Evolutionary conservation across 139 green algal species (phyloP), one percentile per base, ranked within the genome.

Genomic region (Asterochloris erici): DNA sequence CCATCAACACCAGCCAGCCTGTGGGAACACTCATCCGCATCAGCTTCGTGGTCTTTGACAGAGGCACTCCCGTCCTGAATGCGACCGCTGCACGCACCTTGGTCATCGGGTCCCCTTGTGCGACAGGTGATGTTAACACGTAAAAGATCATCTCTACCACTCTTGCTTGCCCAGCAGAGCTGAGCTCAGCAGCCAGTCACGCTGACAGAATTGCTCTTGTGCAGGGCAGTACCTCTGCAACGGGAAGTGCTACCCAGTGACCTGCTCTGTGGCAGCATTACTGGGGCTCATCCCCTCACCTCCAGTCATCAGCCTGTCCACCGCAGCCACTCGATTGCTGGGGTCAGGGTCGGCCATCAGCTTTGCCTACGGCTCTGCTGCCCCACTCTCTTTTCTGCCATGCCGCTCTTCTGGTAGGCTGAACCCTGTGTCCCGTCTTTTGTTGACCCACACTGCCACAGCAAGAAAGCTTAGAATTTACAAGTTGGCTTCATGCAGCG

Each of bases 1-100:
- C 24, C 76, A 69, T 80, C 76, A 80, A 80, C 76, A 60, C 76
- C 54, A 80, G 76, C 76, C 24, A 70, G 60, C 76, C 76, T 69
- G 76, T 80, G 60, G 76, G 76, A 9, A 70, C 60, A 54, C 60
- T 69, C 19, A n/a, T 80, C 60, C 19, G 68, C 60, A 80, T 80
- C 23, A 61, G 60, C 60, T 80, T 80, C 76, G 54, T 80, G 76
- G 76, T 80, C 24, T 80, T 61, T n/a, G 76, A 80, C 60, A 70
- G 47, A n/a, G 76, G 76, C 23, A 24, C 24, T 14, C 76, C 76
- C 0, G 13, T 62, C 9, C 23, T 80, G 76, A 80, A 23, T 16
- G 76, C 76, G n/a, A 70, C 54, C 17, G 76, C 28, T n/a, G 68
- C 54, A 9, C 76, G 76, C 60, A 80, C 76, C 60, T 62, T 80